Conservation (phyloP, 176 grass and related monocot species). For the Neostapfia colusana region DNA sequence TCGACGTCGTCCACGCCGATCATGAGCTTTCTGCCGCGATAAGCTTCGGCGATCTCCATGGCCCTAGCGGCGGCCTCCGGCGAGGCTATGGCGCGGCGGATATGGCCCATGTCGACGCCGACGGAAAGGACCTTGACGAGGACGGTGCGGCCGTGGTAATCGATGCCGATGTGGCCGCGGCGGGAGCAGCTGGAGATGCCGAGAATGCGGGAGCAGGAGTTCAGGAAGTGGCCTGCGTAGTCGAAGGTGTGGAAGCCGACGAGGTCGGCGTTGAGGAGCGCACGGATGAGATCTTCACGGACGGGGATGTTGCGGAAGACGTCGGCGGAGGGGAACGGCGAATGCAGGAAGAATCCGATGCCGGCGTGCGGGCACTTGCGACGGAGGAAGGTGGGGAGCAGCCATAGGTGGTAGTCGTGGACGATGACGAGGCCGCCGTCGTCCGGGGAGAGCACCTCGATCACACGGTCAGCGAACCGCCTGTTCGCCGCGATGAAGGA, state of each 20-base stretch:
- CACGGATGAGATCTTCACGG: conserved; percentile 31
- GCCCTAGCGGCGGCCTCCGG: conserved; percentile 30
- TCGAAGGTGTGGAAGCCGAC: conserved; percentile 55
- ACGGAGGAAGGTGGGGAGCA: conserved; percentile 48
- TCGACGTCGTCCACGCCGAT: conserved; percentile 58
- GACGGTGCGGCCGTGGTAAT: conserved; percentile 34
- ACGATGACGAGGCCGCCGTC: conserved; percentile 45
- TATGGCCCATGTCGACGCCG: conserved; percentile 41
- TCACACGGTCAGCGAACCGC: conserved; percentile 36
- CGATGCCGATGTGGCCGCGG: conserved; percentile 25
- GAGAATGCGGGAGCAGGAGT: conserved; percentile 33
- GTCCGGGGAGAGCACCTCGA: conserved; percentile 37
- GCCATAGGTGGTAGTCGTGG: conserved; percentile 56
- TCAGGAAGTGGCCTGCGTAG: conserved; percentile 41
- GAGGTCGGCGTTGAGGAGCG: conserved; percentile 51
- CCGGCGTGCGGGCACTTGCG: conserved; percentile 24
- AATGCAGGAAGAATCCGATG: conserved; percentile 58
- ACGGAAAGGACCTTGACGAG: conserved; percentile 42
- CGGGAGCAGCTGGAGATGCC: conserved; percentile 13
- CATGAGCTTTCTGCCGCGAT: conserved; percentile 38
- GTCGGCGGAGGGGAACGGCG: conserved; percentile 49
- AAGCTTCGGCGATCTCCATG: conserved; percentile 32
- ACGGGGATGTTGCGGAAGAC: conserved; percentile 38
- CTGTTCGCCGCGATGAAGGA: conserved; percentile 36
- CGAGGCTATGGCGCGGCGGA: conserved; percentile 9